Conservation (phyloP, 257 asterid genomes). For the Nicotiana attenuata region DNA sequence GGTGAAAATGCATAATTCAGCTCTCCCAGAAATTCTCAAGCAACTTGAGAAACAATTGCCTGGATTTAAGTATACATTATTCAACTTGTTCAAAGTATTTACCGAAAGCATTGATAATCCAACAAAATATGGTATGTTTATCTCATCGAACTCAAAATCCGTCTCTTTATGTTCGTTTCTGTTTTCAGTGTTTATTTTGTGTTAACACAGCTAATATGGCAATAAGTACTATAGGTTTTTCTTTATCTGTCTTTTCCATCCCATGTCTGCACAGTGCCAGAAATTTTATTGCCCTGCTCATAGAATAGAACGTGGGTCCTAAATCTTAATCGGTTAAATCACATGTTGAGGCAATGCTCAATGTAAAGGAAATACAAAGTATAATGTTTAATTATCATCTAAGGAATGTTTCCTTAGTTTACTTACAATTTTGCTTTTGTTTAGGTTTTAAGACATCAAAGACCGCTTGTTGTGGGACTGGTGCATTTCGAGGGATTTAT, state of each 20-base stretch:
- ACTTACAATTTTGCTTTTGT: neutral
- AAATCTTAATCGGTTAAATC: too few species aligned
- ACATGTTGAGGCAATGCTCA: neutral
- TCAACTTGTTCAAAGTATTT: conserved; percentile 9
- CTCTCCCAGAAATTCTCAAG: neutral
- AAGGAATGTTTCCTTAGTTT: neutral
- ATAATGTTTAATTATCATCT: neutral
- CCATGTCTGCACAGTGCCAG: neutral
- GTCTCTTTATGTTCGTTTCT: neutral
- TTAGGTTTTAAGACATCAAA: conserved; percentile 46
- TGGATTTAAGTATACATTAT: conserved; percentile 7
- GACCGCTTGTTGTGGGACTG: conserved; percentile 55
- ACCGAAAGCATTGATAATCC: conserved; percentile 7
- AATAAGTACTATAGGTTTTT: neutral
- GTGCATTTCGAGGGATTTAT: conserved; percentile 35
- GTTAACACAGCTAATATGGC: neutral
- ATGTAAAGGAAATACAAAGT: neutral
- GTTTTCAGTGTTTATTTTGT: neutral
- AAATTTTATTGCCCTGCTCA: neutral
- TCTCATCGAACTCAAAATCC: neutral
- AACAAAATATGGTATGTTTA: conserved; percentile 7
- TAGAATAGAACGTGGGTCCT: neutral
- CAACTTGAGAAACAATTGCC: neutral
- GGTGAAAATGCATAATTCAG: neutral
- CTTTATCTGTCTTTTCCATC: neutral